Conservation (phyloP, 1,284 basidiomycete genomes). For the Ustilago nuda region DNA sequence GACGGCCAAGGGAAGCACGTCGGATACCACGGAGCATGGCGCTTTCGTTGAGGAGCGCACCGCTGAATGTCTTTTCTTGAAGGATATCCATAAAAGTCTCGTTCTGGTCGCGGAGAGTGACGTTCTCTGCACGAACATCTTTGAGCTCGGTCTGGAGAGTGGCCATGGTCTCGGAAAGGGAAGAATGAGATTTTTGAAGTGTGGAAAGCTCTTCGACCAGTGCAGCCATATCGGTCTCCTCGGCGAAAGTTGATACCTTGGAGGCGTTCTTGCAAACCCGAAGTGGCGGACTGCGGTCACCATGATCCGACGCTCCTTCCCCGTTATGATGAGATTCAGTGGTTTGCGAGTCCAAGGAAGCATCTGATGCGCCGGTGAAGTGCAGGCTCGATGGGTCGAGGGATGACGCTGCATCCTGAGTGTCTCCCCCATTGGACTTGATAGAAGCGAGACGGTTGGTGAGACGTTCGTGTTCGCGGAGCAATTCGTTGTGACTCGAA, state of each 20-base stretch:
- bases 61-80: slow-evolving; percentile 62
- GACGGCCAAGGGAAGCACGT: slow-evolving; percentile 27
- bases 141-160: slow-evolving; percentile 54
- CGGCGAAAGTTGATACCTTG: slow-evolving; percentile 26
- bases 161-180: slow-evolving; percentile 46
- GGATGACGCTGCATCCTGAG: neutral
- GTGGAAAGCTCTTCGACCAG: slow-evolving; percentile 40
- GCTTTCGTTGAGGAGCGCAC: slow-evolving; percentile 55
- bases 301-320: neutral
- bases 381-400: neutral
- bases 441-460: slow-evolving; percentile 47
- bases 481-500: slow-evolving; percentile 47
- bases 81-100: slow-evolving; percentile 59
- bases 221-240: slow-evolving; percentile 30
- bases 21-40: slow-evolving; percentile 53
- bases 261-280: neutral
- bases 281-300: neutral
- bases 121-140: slow-evolving; percentile 48
- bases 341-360: neutral
- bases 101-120: slow-evolving; percentile 54
- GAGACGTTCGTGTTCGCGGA: slow-evolving; percentile 53
- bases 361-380: neutral
- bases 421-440: slow-evolving; percentile 16
- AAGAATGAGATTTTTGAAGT: slow-evolving; percentile 46
- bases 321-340: neutral